Evolutionary conservation across 2,329 filamentous ascomycete genomes (phyloP).

Genomic region (Malbranchea cinnamomea): DNA sequence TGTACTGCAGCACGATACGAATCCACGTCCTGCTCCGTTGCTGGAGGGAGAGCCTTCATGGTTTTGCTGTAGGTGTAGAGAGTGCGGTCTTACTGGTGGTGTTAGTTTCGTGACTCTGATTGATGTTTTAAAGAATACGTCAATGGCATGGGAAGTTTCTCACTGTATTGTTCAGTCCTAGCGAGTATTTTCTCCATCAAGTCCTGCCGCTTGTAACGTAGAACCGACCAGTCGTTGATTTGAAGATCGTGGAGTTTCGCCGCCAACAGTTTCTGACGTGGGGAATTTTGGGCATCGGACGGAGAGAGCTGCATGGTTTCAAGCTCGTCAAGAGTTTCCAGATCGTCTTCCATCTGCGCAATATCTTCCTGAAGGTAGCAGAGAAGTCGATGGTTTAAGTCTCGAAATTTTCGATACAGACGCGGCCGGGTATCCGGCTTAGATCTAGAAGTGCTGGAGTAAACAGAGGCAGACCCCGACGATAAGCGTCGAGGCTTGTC

Average conservation of each 20-base stretch:
- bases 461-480: too few species aligned
- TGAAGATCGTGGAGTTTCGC: slow-evolving; percentile 30
- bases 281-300: slow-evolving; percentile 13
- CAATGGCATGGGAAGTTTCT: slow-evolving; percentile 11
- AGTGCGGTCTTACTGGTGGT: slow-evolving; percentile 20
- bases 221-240: slow-evolving; percentile 35
- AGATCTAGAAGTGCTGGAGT: not conserved
- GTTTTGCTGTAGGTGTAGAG: slow-evolving; percentile 34
- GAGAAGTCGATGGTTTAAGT: slow-evolving; percentile 66
- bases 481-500: not conserved
- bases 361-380: slow-evolving; percentile 79
- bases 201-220: slow-evolving; percentile 39
- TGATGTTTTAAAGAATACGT: not conserved
- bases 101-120: slow-evolving; percentile 5
- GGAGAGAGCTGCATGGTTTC: slow-evolving; percentile 25
- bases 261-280: slow-evolving; percentile 21
- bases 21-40: slow-evolving; percentile 33
- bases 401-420: slow-evolving; percentile 70
- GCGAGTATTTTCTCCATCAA: slow-evolving; percentile 40
- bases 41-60: slow-evolving; percentile 30
- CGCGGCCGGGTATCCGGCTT: slow-evolving; percentile 28
- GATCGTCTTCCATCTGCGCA: slow-evolving; percentile 61
- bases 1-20: slow-evolving; percentile 41
- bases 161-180: slow-evolving; percentile 49
- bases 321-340: slow-evolving; percentile 52